Evolutionary conservation across 1,284 basidiomycete genomes (phyloP).

Genomic region (Cryptococcus maquisensis): DNA sequence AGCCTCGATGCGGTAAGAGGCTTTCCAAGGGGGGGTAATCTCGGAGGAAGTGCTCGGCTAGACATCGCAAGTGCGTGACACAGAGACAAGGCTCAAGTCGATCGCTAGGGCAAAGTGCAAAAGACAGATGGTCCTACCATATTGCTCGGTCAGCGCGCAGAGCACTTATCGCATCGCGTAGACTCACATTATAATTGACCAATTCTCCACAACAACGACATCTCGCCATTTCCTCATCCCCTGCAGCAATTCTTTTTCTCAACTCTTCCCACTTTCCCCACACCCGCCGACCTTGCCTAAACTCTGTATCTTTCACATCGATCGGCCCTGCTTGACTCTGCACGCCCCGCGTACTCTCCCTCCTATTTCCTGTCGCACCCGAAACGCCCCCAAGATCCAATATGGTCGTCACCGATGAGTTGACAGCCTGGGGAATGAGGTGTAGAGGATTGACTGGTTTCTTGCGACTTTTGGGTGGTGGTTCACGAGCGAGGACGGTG

Average conservation of each 20-base stretch:
- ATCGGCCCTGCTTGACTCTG: conserved; percentile 51
- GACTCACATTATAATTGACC: conserved; percentile 54
- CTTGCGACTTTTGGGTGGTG: background rate
- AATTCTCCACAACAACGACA: conserved; percentile 49
- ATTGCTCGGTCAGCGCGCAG: background rate
- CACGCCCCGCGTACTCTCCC: conserved; percentile 53
- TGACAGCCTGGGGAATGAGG: conserved; percentile 46
- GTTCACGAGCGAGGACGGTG: background rate
- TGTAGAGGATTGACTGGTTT: background rate
- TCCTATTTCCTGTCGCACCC: conserved; percentile 56
- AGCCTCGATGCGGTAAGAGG: conserved; percentile 61
- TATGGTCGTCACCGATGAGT: conserved; percentile 54
- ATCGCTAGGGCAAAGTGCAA: conserved; percentile 55
- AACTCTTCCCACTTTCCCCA: conserved; percentile 25
- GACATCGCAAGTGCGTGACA: conserved; percentile 66
- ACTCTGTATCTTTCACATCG: conserved; percentile 59
- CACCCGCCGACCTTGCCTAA: conserved; percentile 38
- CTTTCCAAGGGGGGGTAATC: background rate
- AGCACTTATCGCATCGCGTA: conserved; percentile 4
- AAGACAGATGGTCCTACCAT: conserved; percentile 58
- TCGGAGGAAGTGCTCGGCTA: conserved; percentile 59
- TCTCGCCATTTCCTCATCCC: conserved; percentile 11
- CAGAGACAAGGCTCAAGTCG: conserved; percentile 20
- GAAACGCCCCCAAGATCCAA: conserved; percentile 69
- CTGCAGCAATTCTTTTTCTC: conserved; percentile 2